phyloP scores from a whole-genome alignment of 2,329 filamentous ascomycete genomes.

The Aureobasidium sp. region DNA sequence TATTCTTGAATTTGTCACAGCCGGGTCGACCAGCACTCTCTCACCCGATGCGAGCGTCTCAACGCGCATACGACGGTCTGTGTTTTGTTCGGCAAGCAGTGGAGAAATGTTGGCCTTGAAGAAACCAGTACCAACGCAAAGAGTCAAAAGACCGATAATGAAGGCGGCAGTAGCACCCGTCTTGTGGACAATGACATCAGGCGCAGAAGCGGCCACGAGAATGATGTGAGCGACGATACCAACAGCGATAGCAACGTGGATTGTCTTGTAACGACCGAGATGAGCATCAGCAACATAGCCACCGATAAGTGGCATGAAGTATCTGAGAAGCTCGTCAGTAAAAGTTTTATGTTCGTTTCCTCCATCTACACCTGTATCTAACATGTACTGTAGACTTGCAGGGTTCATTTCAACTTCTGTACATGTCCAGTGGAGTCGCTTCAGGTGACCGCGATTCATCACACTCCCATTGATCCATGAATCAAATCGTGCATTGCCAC shows the following conservation, averaged over 20 bases:
- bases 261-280: constrained; percentile 36
- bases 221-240: constrained; percentile 33
- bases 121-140: constrained; percentile 44
- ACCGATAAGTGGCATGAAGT: constrained; percentile 19
- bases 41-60: constrained; percentile 35
- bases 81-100: constrained; percentile 41
- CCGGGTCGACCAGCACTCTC: constrained; percentile 40
- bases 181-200: constrained; percentile 25
- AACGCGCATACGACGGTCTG: constrained; percentile 33
- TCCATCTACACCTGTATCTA: too few species aligned
- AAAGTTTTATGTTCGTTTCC: too few species aligned
- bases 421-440: too few species aligned
- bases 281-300: constrained; percentile 40
- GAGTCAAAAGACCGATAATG: constrained; percentile 34
- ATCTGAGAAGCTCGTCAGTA: background rate
- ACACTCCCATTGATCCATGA: too few species aligned
- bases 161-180: constrained; percentile 34
- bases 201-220: constrained; percentile 25
- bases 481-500: too few species aligned
- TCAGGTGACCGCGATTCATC: too few species aligned
- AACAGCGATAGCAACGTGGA: constrained; percentile 33
- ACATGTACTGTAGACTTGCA: too few species aligned
- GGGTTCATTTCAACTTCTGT: too few species aligned
- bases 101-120: constrained; percentile 66
- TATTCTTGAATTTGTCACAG: constrained; percentile 40